Evolutionary conservation across 192 early-diverging fungal species (phyloP), one percentile per base, ranked within the genome.

Genomic region (Coemansia sp.): DNA sequence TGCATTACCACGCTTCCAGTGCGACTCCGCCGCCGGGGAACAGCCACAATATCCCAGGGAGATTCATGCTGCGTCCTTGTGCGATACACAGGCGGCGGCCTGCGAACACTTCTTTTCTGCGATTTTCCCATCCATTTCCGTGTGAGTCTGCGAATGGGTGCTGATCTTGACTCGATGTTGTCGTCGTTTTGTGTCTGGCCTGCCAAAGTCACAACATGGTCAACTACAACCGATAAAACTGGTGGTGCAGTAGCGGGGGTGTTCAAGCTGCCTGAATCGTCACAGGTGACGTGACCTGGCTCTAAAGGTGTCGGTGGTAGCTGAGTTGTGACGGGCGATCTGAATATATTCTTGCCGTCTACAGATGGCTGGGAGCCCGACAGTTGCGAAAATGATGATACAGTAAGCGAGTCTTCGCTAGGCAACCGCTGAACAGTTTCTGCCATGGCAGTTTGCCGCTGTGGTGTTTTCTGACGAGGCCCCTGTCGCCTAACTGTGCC

Each of bases 41-140:
- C 62, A n/a, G 67, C 25, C 36, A 71, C 74, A 10, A 71, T 54
- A 20, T 77, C 69, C 74, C 74, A 71, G 0, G 63, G 68, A 36
- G 68, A 59, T 12, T 71, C 65, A 17, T 64, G 65, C 14, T 71
- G 25, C 10, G 74, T 77, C 15, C 46, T 52, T 17, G 74, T 50
- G 15, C 69, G 47, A 22, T 68, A 49, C 8, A 71, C 48, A 11
- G 69, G 69, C 3, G 46, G 11, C 34, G 64, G 64, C 19, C 22
- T 48, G 6, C 20, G 34, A n/a, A 6, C 12, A 0, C 9, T 34
- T 36, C 14, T 12, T 42, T 5, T 48, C n/a, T 65, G 52, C 12
- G 50, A 20, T 42, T 55, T 65, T 8, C 49, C 51, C 28, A 37
- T 57, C 69, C 62, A 61, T 21, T 28, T 53, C 7, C 40, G 28